Conservation (phyloP, 1,284 basidiomycete genomes). For the Inonotus obliquus region DNA sequence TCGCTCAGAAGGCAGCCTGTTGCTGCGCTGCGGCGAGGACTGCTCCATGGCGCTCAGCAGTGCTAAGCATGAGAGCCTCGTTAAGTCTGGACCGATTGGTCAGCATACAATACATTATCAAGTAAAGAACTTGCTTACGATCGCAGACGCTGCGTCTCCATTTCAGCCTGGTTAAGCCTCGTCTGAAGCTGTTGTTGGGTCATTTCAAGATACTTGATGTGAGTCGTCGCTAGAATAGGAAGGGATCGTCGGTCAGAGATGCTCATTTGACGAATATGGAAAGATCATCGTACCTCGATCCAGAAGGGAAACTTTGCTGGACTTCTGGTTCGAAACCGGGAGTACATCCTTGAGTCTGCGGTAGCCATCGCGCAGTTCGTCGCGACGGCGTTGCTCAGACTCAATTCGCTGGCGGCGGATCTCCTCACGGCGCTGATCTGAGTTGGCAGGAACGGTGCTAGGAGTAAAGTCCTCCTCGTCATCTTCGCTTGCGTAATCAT, state of each 20-base stretch:
- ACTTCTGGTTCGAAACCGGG: slow-evolving; percentile 82
- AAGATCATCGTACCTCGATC: slow-evolving; percentile 64
- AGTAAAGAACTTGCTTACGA: slow-evolving; percentile 32
- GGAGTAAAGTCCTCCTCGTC: slow-evolving; percentile 64
- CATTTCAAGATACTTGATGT: slow-evolving; percentile 77
- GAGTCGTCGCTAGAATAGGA: slow-evolving; percentile 52
- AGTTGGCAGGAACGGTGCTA: slow-evolving; percentile 29
- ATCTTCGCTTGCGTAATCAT: slow-evolving; percentile 58
- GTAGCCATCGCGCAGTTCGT: slow-evolving; percentile 85
- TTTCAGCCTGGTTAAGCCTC: slow-evolving; percentile 68
- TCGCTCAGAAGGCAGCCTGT: slow-evolving; percentile 41
- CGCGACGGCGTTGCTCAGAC: slow-evolving; percentile 80
- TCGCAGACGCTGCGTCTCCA: slow-evolving; percentile 71
- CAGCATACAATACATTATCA: slow-evolving; percentile 3
- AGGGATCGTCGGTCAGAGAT: slow-evolving; percentile 18
- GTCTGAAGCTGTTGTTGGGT: slow-evolving; percentile 67
- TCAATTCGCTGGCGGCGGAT: slow-evolving; percentile 83
- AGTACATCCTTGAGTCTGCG: slow-evolving; percentile 80
- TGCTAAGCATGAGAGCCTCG: slow-evolving; percentile 80
- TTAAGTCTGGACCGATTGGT: slow-evolving; percentile 48
- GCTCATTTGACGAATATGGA: neutral
- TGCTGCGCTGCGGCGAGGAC: slow-evolving; percentile 44
- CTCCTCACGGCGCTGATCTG: slow-evolving; percentile 64
- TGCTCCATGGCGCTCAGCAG: slow-evolving; percentile 62
- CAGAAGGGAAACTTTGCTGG: slow-evolving; percentile 81